Evolutionary conservation across 148 eudicot species (phyloP), one percentile per base, ranked within the genome.

Genomic region (Hydrangea macrophylla): DNA sequence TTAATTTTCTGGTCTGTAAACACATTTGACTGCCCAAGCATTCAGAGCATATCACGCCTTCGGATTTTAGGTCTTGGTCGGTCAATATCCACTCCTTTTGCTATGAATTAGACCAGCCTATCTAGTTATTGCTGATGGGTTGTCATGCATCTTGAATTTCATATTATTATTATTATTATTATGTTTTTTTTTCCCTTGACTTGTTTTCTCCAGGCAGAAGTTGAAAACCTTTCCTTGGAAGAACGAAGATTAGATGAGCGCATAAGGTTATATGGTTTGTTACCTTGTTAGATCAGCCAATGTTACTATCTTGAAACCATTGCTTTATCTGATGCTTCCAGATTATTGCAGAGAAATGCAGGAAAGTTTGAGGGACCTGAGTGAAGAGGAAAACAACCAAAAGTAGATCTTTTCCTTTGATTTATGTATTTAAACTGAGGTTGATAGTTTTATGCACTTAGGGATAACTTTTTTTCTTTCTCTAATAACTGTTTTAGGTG

Each of bases 311-410:
- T 25, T 74, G 20, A 48, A 62, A 36, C 33, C 13, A 27, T 66
- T 27, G n/a, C 39, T 17, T 59, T 53, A 69, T 70, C 79, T 85
- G 75, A 77, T 79, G 44, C 70, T 70, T 68, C 15, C 25, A 44
- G 35, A 64, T 31, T 75, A 64, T 81, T 80, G 77, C 93, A 94
- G 97, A 71, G 87, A 89, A 80, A 89, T 85, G 90, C 93, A 91
- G 73, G 93, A 88, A 78, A 83, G 67, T 54, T 81, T 94, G 75
- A 81, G 92, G 81, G 88, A 86, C 59, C 68, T 90, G 81, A 94
- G 92, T 70, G 97, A 94, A 81, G 89, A 94, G 71, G 92, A 85
- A 77, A 73, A 81, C 69, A 88, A 86, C 76, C 92, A 87, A 65
- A 89, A 80, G 99, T 91, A 85, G 64, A 71, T 22, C 67, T 69